Evolutionary conservation across 1,284 basidiomycete genomes (phyloP), one percentile per base, ranked within the genome.

Genomic region (Puccinia hordei): DNA sequence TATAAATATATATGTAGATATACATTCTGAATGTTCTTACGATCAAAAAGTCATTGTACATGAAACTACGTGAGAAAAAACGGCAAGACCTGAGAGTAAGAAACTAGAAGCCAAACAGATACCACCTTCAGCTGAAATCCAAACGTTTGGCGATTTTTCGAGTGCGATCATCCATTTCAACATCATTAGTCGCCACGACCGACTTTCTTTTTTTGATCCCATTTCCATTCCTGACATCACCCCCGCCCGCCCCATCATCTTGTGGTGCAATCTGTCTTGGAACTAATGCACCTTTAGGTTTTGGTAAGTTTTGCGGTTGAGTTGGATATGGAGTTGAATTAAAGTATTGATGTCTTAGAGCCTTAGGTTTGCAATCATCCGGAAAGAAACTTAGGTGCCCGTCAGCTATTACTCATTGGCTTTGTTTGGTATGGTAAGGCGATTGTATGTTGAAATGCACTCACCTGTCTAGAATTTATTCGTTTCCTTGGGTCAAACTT

Each of bases 401-500:
- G 2, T 66, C 33, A 49, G 27, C 24, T 33, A 27, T 38, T 27
- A 38, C n/a, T 69, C 10, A 38, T 55, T 44, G 24, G 3, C 0
- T n/a, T 44, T 53, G n/a, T 3, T 53, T n/a, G 51, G n/a, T 13
- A 8, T 38, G 13, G 65, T 30, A n/a, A n/a, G n/a, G n/a, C n/a
- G 55, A 38, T 17, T 53, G 77, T 49, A 33, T 66, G 63, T 33
- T 49, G 24, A 22, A 17, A 33, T 73, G 82, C 63, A 57, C 46
- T 27, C 49, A 93, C 93, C 83, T 93, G 90, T 86, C 88, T 89
- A n/a, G 95, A 93, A 63, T 89, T 89, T 74, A 95, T 91, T 2
- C 97, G 91, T 83, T 90, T 90, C 49, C 90, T 88, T 9, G 97
- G 97, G 84, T 99, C 94, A 84, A 93, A 98, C 9, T 89, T 88